phyloP scores from a whole-genome alignment of 805 yeast genomes.

The Candida endomychidarum region DNA sequence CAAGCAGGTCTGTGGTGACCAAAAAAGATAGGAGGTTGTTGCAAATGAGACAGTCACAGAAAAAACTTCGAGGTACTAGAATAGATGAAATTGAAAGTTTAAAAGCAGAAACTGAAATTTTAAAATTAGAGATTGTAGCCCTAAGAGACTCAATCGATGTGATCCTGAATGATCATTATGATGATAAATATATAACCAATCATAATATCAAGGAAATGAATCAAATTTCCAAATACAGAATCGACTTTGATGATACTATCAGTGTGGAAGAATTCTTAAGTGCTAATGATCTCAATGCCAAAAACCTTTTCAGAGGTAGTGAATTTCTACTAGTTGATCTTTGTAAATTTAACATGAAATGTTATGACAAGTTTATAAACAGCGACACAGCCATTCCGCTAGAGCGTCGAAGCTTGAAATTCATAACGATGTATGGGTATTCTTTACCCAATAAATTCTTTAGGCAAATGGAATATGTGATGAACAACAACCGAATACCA shows the following conservation, averaged over 20 bases:
- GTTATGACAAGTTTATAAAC: background rate
- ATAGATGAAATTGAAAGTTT: background rate
- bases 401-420: background rate
- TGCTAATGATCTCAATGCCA: background rate
- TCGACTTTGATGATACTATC: background rate
- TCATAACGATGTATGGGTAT: constrained; percentile 1
- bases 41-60: background rate
- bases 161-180: too few species aligned
- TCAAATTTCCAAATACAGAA: background rate
- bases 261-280: background rate
- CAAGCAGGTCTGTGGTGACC: too few species aligned
- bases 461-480: background rate
- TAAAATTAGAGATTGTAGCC: too few species aligned
- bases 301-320: background rate
- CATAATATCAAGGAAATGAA: background rate
- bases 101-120: background rate
- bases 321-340: constrained; percentile 1
- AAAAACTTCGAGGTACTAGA: background rate
- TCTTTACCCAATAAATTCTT: background rate
- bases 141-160: too few species aligned
- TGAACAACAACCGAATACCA: background rate
- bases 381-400: background rate
- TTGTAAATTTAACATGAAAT: background rate
- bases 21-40: background rate
- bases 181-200: too few species aligned